Evolutionary conservation across 352 stramenopile species (phyloP).

Genomic region (Pythium phragmiticola): DNA sequence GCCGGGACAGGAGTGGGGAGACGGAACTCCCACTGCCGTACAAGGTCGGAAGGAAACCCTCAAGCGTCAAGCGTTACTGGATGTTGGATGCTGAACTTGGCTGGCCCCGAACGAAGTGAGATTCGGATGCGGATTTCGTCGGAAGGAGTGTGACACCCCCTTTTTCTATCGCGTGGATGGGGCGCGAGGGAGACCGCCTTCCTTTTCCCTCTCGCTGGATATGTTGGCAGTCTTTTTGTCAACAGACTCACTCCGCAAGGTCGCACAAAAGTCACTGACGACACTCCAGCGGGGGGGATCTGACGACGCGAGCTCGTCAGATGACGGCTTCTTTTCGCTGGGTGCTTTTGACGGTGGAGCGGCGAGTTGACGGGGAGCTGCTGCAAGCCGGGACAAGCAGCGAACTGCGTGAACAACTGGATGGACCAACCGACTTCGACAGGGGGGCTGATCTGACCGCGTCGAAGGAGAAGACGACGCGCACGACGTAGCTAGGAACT

Average conservation of each 20-base stretch:
- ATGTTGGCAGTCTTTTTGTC: constrained; percentile 8
- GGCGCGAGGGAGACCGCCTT: neutral
- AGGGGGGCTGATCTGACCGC: too few relatives aligned
- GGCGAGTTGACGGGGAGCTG: neutral
- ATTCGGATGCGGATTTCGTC: neutral
- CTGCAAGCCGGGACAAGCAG: too few relatives aligned
- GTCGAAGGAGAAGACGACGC: too few relatives aligned
- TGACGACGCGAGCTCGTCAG: constrained; percentile 5
- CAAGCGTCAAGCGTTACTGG: neutral
- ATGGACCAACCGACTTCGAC: too few relatives aligned
- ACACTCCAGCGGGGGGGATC: constrained; percentile 4
- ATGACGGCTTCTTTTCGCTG: constrained; percentile 5
- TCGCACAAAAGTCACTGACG: constrained; percentile 7
- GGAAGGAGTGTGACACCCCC: neutral
- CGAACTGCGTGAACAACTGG: too few relatives aligned
- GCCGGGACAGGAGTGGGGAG: neutral
- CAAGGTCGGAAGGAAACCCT: neutral
- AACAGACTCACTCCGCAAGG: constrained; percentile 2
- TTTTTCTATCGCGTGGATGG: constrained; percentile 14
- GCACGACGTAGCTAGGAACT: too few relatives aligned
- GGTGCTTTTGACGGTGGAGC: neutral
- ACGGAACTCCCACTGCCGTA: neutral
- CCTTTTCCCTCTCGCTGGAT: constrained; percentile 2
- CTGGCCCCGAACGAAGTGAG: neutral
- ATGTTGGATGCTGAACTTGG: neutral